Evolutionary conservation across 2,329 filamentous ascomycete genomes (phyloP).

Genomic region (Hypoxylon sp.): DNA sequence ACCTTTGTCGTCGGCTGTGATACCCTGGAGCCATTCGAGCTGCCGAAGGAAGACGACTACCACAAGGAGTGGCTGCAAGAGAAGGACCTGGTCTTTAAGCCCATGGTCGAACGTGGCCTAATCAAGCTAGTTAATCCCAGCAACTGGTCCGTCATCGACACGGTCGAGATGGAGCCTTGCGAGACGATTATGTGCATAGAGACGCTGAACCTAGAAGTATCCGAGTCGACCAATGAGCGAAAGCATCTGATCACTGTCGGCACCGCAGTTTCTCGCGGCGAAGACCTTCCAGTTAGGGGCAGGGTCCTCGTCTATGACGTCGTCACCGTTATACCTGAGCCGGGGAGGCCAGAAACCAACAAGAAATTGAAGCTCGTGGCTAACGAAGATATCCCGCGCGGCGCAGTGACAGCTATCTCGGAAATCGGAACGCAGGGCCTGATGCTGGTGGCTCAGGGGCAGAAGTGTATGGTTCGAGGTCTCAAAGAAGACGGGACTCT

Average conservation of each 20-base stretch:
- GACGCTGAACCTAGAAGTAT: slow-evolving; percentile 85
- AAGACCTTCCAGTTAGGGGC: slow-evolving; percentile 87
- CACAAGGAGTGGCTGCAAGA: slow-evolving; percentile 83
- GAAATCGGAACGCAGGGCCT: slow-evolving; percentile 88
- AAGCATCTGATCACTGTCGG: slow-evolving; percentile 84
- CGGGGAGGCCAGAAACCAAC: slow-evolving; percentile 83
- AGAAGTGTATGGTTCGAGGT: slow-evolving; percentile 96
- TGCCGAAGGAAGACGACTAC: slow-evolving; percentile 86
- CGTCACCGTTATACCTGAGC: slow-evolving; percentile 89
- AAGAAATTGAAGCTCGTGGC: slow-evolving; percentile 85
- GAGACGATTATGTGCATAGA: slow-evolving; percentile 85
- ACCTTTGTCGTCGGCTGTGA: slow-evolving; percentile 82
- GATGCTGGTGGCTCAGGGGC: slow-evolving; percentile 88
- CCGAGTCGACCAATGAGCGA: slow-evolving; percentile 87
- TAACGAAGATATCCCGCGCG: slow-evolving; percentile 89
- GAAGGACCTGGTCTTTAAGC: slow-evolving; percentile 67
- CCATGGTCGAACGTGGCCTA: slow-evolving; percentile 73
- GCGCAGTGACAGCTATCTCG: slow-evolving; percentile 86
- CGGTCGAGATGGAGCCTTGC: slow-evolving; percentile 72
- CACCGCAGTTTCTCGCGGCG: slow-evolving; percentile 84
- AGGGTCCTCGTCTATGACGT: slow-evolving; percentile 91
- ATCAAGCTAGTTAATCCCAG: slow-evolving; percentile 81
- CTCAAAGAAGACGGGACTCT: slow-evolving; percentile 94
- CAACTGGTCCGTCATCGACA: slow-evolving; percentile 82
- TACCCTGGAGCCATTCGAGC: slow-evolving; percentile 73